phyloP scores from a whole-genome alignment of 2,329 filamentous ascomycete genomes.

The Grosmannia serpens region DNA sequence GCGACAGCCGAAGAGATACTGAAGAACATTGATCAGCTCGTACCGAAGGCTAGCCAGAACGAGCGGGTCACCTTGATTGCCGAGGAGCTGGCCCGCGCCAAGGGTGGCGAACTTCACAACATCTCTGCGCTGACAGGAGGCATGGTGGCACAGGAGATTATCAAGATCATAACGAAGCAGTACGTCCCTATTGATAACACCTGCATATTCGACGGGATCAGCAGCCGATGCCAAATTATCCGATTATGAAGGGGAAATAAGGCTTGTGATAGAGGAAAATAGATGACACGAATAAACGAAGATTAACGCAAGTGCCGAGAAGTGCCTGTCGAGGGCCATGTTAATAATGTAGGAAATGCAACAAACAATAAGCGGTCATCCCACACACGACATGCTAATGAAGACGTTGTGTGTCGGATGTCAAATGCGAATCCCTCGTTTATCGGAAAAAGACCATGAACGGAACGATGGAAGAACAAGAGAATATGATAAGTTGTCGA shows the following conservation, averaged over 20 bases:
- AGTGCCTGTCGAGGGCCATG: background rate
- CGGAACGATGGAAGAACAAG: too few relatives aligned
- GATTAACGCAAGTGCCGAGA: too few relatives aligned
- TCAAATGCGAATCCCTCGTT: too few relatives aligned
- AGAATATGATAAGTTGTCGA: too few relatives aligned
- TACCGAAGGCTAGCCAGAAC: constrained; percentile 34
- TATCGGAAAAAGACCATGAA: too few relatives aligned
- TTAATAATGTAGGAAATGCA: too few relatives aligned
- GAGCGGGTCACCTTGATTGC: constrained; percentile 42
- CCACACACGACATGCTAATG: too few relatives aligned
- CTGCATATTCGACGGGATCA: constrained; percentile 59
- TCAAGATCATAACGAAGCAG: constrained; percentile 73
- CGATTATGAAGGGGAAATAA: constrained; percentile 27
- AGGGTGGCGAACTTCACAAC: constrained; percentile 83
- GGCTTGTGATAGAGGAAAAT: constrained; percentile 4
- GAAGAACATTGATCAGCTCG: constrained; percentile 27
- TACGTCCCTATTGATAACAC: constrained; percentile 62
- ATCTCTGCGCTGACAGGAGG: constrained; percentile 79
- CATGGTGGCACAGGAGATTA: constrained; percentile 91
- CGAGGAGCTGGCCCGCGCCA: constrained; percentile 62
- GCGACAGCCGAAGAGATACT: constrained; percentile 44
- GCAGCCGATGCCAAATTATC: constrained; percentile 48
- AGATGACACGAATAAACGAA: background rate
- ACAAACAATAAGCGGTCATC: too few relatives aligned
- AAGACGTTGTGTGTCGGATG: too few relatives aligned